Evolutionary conservation across 2,329 filamentous ascomycete species (phyloP), one percentile per base, ranked within the genome.

Genomic region (Zymoseptoria brevis): DNA sequence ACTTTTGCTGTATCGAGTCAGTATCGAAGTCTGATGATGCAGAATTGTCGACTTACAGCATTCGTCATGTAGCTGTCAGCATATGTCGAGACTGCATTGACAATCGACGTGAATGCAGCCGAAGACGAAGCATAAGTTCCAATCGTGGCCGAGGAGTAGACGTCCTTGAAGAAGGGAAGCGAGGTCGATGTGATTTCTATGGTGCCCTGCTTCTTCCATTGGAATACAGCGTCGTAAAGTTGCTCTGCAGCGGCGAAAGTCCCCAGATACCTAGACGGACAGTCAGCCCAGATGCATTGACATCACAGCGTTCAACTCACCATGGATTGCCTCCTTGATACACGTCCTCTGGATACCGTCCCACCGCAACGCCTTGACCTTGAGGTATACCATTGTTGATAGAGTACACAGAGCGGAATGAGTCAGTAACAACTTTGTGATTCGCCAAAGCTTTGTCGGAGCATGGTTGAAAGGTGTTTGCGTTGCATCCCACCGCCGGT

Each of bases 171-270:
- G 77, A 94, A 93, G 1, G 81, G 69, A 8, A 90, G 77, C 0
- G 87, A 90, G 1, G 79, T 80, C 0, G 78, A 75, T 4, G 83
- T 87, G 53, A 93, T 81, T 0, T 80, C 81, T 67, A 95, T 80
- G 5, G 79, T 85, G 1, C 84, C 85, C 24, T 79, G 73, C 41
- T 77, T 74, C 62, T 86, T 79, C 87, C 88, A 93, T 54, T 87
- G 84, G 64, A 87, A 86, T 1, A 91, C 68, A 0, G 89, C 87
- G 66, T 88, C 86, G 71, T 91, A 93, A 2, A 95, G 81, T 69
- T 89, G 86, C 73, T 94, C 89, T 2, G 89, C 90, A 0, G 88
- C 88, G 1, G 88, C 88, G 29, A 90, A 79, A 0, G 87, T 93
- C 66, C 82, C 82, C 11, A 93, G 79, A 67, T 90, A 81, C 67